Percentiles rank a stretch among this genome's conserved stretches.
Conservation (phyloP, 179 eudicot genomes). For the Pouteria campechiana region DNA sequence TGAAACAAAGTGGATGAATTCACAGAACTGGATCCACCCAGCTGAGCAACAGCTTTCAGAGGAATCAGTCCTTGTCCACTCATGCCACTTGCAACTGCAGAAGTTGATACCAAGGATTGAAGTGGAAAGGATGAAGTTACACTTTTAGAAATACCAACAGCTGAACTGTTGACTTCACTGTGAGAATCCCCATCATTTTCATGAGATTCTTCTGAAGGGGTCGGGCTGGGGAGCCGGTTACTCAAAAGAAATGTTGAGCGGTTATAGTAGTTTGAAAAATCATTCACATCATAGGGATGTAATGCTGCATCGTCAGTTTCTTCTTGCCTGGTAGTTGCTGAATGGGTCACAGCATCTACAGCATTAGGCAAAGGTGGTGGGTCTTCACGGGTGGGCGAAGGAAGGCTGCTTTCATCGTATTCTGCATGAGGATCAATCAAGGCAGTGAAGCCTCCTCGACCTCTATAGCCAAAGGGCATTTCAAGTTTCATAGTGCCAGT, state of each 20-base stretch:
- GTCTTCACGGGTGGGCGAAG: conserved; percentile 73
- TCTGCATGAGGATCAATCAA: conserved; percentile 79
- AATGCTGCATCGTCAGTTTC: conserved; percentile 14
- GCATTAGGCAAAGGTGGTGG: conserved; percentile 21
- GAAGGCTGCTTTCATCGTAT: conserved; percentile 88
- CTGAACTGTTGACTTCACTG: conserved; percentile 63
- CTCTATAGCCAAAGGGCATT: conserved; percentile 23
- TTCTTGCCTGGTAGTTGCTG: conserved; percentile 8
- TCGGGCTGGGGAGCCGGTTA: conserved; percentile 91
- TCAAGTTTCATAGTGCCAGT: conserved; percentile 24
- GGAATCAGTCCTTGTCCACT: no score
- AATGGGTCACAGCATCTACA: conserved; percentile 16
- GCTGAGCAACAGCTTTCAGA: no score
- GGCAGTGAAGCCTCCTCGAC: conserved; percentile 44
- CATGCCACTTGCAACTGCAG: no score
- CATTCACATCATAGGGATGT: conserved; percentile 87
- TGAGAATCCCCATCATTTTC: conserved; percentile 41
- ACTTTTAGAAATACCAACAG: no score
- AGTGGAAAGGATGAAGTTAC: no score
- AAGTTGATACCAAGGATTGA: no score
- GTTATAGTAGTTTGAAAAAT: conserved; percentile 75
- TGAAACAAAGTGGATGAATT: conserved; percentile 16
- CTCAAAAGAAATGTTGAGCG: conserved; percentile 36
- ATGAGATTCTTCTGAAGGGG: conserved; percentile 80
- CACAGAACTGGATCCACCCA: conserved; percentile 9